phyloP scores from a whole-genome alignment of 2,329 filamentous ascomycete genomes.

The Colletotrichum sp. region DNA sequence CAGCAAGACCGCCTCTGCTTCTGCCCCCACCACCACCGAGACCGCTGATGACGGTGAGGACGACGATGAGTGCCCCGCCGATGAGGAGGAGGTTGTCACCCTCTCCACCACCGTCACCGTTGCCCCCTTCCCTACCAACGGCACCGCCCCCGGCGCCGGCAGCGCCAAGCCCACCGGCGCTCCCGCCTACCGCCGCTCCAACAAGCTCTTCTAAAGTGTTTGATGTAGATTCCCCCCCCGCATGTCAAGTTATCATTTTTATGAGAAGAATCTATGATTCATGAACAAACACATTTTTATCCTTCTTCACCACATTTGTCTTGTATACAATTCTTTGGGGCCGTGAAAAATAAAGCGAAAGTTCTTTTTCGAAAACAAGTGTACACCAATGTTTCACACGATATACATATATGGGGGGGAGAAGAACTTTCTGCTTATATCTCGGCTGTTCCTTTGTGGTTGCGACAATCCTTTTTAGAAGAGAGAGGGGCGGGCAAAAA shows the following conservation, averaged over 20 bases:
- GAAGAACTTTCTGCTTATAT: neutral
- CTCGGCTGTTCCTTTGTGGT: neutral
- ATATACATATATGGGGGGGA: neutral
- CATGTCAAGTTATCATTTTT: conserved; percentile 20
- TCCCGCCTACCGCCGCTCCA: conserved; percentile 30
- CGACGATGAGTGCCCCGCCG: conserved; percentile 21
- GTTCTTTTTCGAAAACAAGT: neutral
- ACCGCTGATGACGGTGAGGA: conserved; percentile 19
- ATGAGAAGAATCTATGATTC: conserved; percentile 23
- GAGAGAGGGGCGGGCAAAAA: neutral
- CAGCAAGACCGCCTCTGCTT: conserved; percentile 23
- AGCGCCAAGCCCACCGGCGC: conserved; percentile 37
- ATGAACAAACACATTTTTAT: conserved; percentile 17
- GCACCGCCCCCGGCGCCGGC: conserved; percentile 34
- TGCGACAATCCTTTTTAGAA: neutral
- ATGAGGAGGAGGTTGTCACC: conserved; percentile 30
- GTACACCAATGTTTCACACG: neutral
- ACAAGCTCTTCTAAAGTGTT: conserved; percentile 21
- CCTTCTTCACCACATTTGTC: neutral
- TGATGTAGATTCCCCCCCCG: conserved; percentile 18
- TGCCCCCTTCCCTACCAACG: conserved; percentile 46
- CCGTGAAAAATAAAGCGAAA: conserved; percentile 7
- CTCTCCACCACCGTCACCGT: conserved; percentile 34
- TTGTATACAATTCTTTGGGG: conserved; percentile 7
- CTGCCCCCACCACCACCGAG: conserved; percentile 27